These are phyloP conservation scores for Kazachstania sp. DNA, from an alignment of 1,139 yeast genomes.

Conservation along the genomic window DNA sequence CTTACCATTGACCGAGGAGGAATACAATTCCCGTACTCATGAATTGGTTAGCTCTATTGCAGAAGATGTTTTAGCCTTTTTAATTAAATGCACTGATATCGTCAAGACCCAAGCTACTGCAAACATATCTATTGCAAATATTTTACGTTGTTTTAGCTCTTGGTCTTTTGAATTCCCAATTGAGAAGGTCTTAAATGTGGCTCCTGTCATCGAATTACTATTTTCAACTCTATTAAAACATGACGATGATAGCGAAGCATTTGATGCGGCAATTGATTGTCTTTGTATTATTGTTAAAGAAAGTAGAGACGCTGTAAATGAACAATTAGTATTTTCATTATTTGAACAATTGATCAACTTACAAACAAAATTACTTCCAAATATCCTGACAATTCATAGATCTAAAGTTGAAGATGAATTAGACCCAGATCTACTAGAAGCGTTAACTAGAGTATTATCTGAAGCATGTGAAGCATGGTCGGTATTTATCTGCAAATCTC, in stretches of 20 bases:
- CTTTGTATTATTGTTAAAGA: constrained; percentile 70
- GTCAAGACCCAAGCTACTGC: constrained; percentile 32
- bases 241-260: constrained; percentile 40
- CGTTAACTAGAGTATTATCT: constrained; percentile 68
- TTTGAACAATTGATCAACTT: constrained; percentile 59
- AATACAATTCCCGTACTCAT: constrained; percentile 55
- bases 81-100: constrained; percentile 39
- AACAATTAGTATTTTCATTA: constrained; percentile 55
- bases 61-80: constrained; percentile 53
- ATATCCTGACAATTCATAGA: constrained; percentile 7
- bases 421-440: constrained; percentile 51
- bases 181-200: constrained; percentile 52
- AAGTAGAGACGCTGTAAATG: constrained; percentile 64
- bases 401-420: constrained; percentile 17
- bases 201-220: constrained; percentile 55
- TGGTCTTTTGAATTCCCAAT: constrained; percentile 87
- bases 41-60: constrained; percentile 61
- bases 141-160: constrained; percentile 71
- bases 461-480: constrained; percentile 98
- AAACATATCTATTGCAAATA: constrained; percentile 24
- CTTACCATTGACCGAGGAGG: constrained; percentile 74
- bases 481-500: constrained; percentile 67
- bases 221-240: constrained; percentile 50
- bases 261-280: constrained; percentile 82
- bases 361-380: constrained; percentile 26